Percentiles rank a stretch among this genome's conserved stretches.
These are phyloP conservation scores for Elaeis guineensis DNA, from an alignment of 176 grass and related monocot genomes.

Conservation along the genomic window DNA sequence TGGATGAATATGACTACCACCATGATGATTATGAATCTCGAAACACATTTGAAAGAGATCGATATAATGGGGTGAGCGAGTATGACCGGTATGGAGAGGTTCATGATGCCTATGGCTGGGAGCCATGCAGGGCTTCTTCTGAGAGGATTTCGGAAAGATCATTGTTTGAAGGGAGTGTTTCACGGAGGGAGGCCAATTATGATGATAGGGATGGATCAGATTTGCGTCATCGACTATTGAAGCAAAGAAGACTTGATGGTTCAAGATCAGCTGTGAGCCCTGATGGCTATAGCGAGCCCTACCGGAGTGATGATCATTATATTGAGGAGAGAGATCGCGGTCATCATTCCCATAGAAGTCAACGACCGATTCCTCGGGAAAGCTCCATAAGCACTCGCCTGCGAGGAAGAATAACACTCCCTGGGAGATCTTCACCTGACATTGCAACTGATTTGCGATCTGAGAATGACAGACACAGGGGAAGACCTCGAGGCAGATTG, in stretches of 20 bases:
- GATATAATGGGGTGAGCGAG: slow-evolving; percentile 38
- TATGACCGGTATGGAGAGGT: slow-evolving; percentile 25
- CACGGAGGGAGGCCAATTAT: slow-evolving; percentile 23
- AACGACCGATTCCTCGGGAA: slow-evolving; percentile 28
- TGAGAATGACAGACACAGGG: slow-evolving; percentile 53
- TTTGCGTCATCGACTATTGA: slow-evolving; percentile 65
- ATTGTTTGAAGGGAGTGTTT: slow-evolving; percentile 52
- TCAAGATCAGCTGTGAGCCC: slow-evolving; percentile 35
- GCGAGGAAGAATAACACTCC: slow-evolving; percentile 82
- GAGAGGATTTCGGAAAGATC: slow-evolving; percentile 44
- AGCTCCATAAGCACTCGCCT: slow-evolving; percentile 51
- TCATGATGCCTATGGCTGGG: slow-evolving; percentile 53
- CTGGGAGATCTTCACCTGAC: slow-evolving; percentile 48
- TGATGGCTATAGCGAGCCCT: slow-evolving; percentile 22
- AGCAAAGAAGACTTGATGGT: slow-evolving; percentile 54
- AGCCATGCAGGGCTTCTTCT: slow-evolving; percentile 47
- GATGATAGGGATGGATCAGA: slow-evolving; percentile 58
- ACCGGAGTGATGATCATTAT: slow-evolving; percentile 25
- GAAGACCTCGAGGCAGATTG: slow-evolving; percentile 33
- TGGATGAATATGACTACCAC: slow-evolving; percentile 69
- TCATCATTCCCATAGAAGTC: slow-evolving; percentile 25
- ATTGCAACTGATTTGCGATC: slow-evolving; percentile 25
- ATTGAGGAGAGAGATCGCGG: slow-evolving; percentile 10
- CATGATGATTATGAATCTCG: slow-evolving; percentile 41
- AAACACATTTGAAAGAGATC: slow-evolving; percentile 47